Percentiles rank a stretch among this genome's conserved stretches.
These are phyloP conservation scores for Prunus campanulata DNA, from an alignment of 306 rosid genomes.

Conservation along the genomic window DNA sequence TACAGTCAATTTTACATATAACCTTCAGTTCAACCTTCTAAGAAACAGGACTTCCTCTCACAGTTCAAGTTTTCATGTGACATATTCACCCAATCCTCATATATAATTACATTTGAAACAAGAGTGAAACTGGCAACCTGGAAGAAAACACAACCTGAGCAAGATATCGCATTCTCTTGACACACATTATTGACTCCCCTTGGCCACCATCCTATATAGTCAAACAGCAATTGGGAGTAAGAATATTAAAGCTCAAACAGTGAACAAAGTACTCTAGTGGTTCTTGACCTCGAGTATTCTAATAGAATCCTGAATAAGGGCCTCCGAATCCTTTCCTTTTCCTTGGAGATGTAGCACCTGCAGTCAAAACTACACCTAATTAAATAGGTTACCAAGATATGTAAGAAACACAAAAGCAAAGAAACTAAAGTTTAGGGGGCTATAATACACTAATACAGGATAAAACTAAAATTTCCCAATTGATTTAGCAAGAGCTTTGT, in stretches of 20 bases:
- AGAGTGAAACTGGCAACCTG: slow-evolving; percentile 1
- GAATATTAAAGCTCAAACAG: slow-evolving; percentile 16
- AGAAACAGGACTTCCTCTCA: not conserved
- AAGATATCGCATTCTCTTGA: slow-evolving; percentile 72
- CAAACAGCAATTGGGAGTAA: slow-evolving; percentile 28
- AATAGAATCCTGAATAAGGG: slow-evolving; percentile 66
- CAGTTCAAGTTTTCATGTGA: not conserved
- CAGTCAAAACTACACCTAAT: slow-evolving; percentile 19
- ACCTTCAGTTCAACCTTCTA: not conserved
- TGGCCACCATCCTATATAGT: slow-evolving; percentile 62
- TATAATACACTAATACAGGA: not conserved
- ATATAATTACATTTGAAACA: not conserved
- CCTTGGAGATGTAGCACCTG: slow-evolving; percentile 86
- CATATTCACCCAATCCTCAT: not conserved
- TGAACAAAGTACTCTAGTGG: slow-evolving; percentile 3
- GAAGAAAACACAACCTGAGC: slow-evolving; percentile 58
- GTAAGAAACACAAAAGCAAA: slow-evolving; percentile 9
- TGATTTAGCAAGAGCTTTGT: not conserved
- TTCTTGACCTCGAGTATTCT: slow-evolving; percentile 70
- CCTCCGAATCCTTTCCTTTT: slow-evolving; percentile 71
- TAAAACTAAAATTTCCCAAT: not conserved
- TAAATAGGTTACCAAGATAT: slow-evolving; percentile 1
- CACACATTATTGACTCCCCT: slow-evolving; percentile 56
- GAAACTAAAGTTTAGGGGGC: not conserved
- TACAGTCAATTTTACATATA: too few species aligned